A percentile compares a stretch with the other conserved stretches of the same genome.
Conservation (phyloP, 805 yeast genomes). For the Komagataella phaffii region DNA sequence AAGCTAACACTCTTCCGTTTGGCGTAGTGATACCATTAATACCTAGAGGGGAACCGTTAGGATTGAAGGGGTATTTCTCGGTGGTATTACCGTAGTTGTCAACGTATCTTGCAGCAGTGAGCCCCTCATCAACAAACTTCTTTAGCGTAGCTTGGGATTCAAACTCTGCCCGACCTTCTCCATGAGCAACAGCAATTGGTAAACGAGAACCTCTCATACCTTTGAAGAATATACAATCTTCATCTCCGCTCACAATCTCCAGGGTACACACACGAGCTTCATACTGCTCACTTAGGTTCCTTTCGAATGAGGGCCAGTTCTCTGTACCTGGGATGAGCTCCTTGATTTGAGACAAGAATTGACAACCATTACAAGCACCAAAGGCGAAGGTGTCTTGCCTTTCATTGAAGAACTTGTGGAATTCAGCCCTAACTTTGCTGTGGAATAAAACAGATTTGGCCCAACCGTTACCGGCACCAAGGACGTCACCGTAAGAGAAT, state of each 20-base stretch:
- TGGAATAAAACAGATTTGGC: slow-evolving; percentile 90
- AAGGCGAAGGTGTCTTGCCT: slow-evolving; percentile 90
- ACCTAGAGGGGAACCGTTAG: slow-evolving; percentile 91
- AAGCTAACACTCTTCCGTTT: slow-evolving; percentile 89
- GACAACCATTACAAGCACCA: slow-evolving; percentile 99
- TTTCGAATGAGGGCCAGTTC: slow-evolving; percentile 92
- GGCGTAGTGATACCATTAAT: slow-evolving; percentile 85
- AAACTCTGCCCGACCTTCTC: slow-evolving; percentile 90
- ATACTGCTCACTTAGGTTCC: slow-evolving; percentile 85
- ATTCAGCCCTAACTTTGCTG: slow-evolving; percentile 62
- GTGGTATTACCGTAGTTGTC: slow-evolving; percentile 86
- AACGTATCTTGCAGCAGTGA: slow-evolving; percentile 65
- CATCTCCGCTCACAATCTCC: slow-evolving; percentile 44
- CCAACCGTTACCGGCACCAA: slow-evolving; percentile 99
- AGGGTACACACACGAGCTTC: slow-evolving; percentile 92
- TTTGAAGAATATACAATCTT: slow-evolving; percentile 52
- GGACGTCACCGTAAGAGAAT: slow-evolving; percentile 95
- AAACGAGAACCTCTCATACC: slow-evolving; percentile 88
- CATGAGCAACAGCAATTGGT: slow-evolving; percentile 98
- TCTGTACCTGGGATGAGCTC: slow-evolving; percentile 86
- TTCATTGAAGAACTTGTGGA: slow-evolving; percentile 67
- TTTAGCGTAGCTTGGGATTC: slow-evolving; percentile 27
- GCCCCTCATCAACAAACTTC: slow-evolving; percentile 34
- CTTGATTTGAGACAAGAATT: slow-evolving; percentile 79
- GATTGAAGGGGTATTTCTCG: slow-evolving; percentile 81